phyloP scores from a whole-genome alignment of 2,329 filamentous ascomycete genomes.

The Fusarium verrucosum region DNA sequence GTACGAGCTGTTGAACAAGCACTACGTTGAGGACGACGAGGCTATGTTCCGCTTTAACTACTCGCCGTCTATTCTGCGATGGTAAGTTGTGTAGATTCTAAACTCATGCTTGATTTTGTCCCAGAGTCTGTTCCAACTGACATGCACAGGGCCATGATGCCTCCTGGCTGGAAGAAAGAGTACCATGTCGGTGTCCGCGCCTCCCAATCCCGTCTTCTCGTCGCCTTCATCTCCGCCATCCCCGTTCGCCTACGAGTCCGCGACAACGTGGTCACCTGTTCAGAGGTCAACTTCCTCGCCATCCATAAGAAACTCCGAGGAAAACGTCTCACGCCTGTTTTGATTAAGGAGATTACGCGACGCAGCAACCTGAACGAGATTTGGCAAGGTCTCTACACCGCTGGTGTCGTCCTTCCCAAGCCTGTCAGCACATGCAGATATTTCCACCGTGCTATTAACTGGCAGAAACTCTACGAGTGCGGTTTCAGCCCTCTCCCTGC shows the following conservation, averaged over 20 bases:
- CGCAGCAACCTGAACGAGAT: conserved; percentile 86
- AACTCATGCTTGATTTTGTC: not conserved
- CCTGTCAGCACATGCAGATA: conserved; percentile 94
- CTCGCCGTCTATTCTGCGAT: conserved; percentile 86
- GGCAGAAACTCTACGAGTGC: conserved; percentile 94
- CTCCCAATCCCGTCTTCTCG: conserved; percentile 82
- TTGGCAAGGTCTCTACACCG: conserved; percentile 97
- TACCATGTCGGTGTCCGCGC: conserved; percentile 97
- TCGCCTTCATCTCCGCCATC: conserved; percentile 95
- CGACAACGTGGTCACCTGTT: conserved; percentile 76
- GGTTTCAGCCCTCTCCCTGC: conserved; percentile 90
- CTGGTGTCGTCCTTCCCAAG: conserved; percentile 87
- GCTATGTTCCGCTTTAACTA: conserved; percentile 99
- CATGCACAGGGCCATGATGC: conserved; percentile 82
- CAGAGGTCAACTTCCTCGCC: conserved; percentile 98
- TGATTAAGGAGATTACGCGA: conserved; percentile 98
- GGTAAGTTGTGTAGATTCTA: conserved; percentile 61
- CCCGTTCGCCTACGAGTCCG: conserved; percentile 85
- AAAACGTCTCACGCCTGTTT: conserved; percentile 89
- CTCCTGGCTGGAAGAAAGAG: conserved; percentile 90
- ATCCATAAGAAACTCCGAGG: conserved; percentile 97
- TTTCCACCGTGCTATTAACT: conserved; percentile 92
- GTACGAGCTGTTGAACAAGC: conserved; percentile 87
- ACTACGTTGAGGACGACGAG: conserved; percentile 97
- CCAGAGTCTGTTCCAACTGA: conserved; percentile 6